These are phyloP conservation scores for Umbilicus rupestris DNA, from an alignment of 164 flowering plant species.

Conservation along the genomic window DNA sequence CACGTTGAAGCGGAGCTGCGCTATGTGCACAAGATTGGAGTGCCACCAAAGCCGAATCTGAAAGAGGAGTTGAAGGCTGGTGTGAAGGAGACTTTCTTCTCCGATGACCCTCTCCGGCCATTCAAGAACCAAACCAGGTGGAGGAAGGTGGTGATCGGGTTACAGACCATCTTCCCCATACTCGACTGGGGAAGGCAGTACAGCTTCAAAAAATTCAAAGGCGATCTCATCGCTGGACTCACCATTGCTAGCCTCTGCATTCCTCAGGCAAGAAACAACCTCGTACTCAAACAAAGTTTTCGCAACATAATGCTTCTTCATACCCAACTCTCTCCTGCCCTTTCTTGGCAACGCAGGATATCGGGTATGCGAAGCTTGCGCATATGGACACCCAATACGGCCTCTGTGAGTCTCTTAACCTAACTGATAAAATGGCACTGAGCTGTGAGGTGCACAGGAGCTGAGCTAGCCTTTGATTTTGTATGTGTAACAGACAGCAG, in stretches of 20 bases:
- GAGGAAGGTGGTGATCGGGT: conserved; percentile 41
- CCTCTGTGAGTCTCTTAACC: conserved; percentile 53
- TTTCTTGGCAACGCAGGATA: conserved; percentile 33
- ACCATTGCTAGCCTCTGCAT: conserved; percentile 86
- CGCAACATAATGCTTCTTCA: not conserved
- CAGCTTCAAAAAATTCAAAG: conserved; percentile 40
- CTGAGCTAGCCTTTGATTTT: not conserved
- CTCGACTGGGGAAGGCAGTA: conserved; percentile 59
- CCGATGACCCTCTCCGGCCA: conserved; percentile 65
- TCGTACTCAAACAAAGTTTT: not conserved
- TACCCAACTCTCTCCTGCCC: not conserved
- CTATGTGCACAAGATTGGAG: conserved; percentile 48
- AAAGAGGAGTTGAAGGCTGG: conserved; percentile 34
- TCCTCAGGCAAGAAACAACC: conserved; percentile 51
- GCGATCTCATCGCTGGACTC: conserved; percentile 71
- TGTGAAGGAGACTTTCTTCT: conserved; percentile 58
- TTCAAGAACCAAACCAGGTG: conserved; percentile 61
- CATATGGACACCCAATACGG: conserved; percentile 54
- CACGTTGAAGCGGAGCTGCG: conserved; percentile 13
- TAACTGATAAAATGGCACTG: no score
- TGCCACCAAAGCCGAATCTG: conserved; percentile 50
- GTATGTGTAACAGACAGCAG: conserved; percentile 51
- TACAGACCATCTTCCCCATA: conserved; percentile 66
- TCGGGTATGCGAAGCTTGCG: conserved; percentile 68
- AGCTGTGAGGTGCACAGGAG: no score